Base-by-base conservation (phyloP, 2,329 filamentous ascomycete genomes). In the Fusarium tjaetaba region DNA sequence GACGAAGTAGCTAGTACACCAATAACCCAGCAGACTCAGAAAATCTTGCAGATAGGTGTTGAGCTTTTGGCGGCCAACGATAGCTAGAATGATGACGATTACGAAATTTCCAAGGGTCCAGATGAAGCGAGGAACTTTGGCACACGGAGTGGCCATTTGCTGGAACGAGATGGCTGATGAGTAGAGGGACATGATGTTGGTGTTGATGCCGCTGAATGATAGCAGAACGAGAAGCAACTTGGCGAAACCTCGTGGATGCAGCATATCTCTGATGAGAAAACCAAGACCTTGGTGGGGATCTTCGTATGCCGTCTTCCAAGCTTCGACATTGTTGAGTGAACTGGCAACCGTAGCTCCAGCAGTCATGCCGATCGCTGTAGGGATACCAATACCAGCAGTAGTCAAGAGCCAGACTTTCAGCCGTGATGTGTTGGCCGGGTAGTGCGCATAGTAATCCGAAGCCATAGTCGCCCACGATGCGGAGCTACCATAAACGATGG, bases 141-240 rank as follows among this genome's bases (percentile, higher is more conserved):
- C 61, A 34, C 28, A 49, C 1, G 61, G 61, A 8, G 53, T 63
- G 7, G 61, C 61, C 53, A 63, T 63, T 2, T 63, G 61, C 36
- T 63, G 53, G 34, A 63, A 63, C 4, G 61, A 63, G 11, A 63
- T 63, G 28, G 61, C 61, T 5, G 61, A 63, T 13, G 53, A 63
- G 42, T 63, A 63, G 11, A 63, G 61, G 8, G 61, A 63, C 61
- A 63, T 63, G 53, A 63, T 63, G 42, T 63, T 63, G 28, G 61
- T 63, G 26, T 63, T 63, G 36, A 63, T 63, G 6, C 61, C 61
- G 6, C 61, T 63, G 20, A 63, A 63, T 3, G 61, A 63, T 4
- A 63, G 36, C 24, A 63, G 42, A 24, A 63, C 53, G 2, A 63
- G 61, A 8, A 63, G 61, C 1, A 63, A 11, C 28, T 63, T 63